Conservation (phyloP, 2,329 filamentous ascomycete species). For the Delphinella strobiligena region DNA sequence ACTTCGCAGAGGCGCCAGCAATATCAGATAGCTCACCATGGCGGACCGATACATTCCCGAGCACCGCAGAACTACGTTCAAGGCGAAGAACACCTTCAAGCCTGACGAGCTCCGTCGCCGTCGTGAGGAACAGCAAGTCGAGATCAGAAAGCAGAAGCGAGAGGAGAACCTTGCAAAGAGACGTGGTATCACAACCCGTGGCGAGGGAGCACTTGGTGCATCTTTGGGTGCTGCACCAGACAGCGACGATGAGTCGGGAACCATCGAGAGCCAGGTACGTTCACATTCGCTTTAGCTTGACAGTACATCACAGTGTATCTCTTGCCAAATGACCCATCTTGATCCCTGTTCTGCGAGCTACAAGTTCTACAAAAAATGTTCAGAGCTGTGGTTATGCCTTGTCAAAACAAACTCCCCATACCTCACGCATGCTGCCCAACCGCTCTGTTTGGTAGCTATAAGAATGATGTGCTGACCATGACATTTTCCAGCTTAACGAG, state of each 20-base stretch:
- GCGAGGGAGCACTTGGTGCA: conserved; percentile 60
- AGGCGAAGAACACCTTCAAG: conserved; percentile 99
- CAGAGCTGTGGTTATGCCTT: too few relatives aligned
- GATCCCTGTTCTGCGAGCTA: too few relatives aligned
- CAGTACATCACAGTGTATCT: background rate
- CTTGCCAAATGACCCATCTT: too few relatives aligned
- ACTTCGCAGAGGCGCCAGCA: conserved; percentile 1
- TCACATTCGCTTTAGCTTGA: conserved; percentile 13
- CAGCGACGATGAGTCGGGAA: conserved; percentile 92
- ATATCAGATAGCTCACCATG: conserved; percentile 46
- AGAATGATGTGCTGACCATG: too few relatives aligned
- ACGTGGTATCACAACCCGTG: conserved; percentile 74
- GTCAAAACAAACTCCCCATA: background rate
- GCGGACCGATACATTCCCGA: conserved; percentile 98
- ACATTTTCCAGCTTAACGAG: conserved; percentile 66
- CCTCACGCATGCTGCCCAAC: background rate
- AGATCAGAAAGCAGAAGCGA: conserved; percentile 96
- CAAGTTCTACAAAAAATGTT: too few relatives aligned
- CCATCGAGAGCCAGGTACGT: conserved; percentile 90
- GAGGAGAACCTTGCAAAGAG: conserved; percentile 98
- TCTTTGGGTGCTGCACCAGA: conserved; percentile 80
- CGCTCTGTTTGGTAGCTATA: background rate
- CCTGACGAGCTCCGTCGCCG: conserved; percentile 96
- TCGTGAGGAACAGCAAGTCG: conserved; percentile 97
- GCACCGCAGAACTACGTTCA: conserved; percentile 98